Conservation (phyloP, 176 grass and related monocot genomes). For the Oryza australiensis region DNA sequence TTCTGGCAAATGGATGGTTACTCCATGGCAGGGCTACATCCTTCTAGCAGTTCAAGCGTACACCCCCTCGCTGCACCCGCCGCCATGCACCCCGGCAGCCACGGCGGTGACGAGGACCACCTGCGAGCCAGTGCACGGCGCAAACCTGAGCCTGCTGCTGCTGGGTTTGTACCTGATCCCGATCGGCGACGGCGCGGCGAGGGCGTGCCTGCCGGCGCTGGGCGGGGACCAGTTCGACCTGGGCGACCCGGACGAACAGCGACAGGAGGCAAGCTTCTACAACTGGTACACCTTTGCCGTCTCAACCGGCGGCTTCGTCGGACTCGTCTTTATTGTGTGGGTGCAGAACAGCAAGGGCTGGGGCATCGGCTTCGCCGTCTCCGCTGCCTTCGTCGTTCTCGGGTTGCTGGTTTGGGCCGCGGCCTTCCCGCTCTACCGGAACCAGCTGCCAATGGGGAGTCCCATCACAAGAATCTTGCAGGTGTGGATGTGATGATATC, state of each 20-base stretch:
- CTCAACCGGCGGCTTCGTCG: constrained; percentile 59
- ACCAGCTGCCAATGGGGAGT: constrained; percentile 58
- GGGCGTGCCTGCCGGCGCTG: constrained; percentile 57
- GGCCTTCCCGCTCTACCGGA: constrained; percentile 65
- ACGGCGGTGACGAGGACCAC: no score
- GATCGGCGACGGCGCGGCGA: constrained; percentile 56
- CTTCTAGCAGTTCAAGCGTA: constrained; percentile 74
- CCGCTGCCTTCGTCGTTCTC: constrained; percentile 27
- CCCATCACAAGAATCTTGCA: constrained; percentile 69
- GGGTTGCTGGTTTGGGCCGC: constrained; percentile 46
- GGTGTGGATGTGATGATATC: not conserved
- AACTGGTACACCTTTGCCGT: constrained; percentile 85
- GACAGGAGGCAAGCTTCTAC: constrained; percentile 69
- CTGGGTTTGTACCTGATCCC: constrained; percentile 62
- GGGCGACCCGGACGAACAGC: constrained; percentile 42
- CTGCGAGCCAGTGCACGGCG: constrained; percentile 46
- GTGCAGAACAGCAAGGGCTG: constrained; percentile 60
- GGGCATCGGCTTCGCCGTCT: constrained; percentile 61
- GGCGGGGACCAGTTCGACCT: constrained; percentile 76
- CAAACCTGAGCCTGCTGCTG: constrained; percentile 58
- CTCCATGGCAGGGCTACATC: constrained; percentile 61
- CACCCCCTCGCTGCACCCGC: constrained; percentile 57
- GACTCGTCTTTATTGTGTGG: constrained; percentile 70
- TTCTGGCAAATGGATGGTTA: not conserved
- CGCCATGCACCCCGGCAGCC: constrained; percentile 25